Evolutionary conservation across 2,329 filamentous ascomycete genomes (phyloP), one percentile per base, ranked within the genome.

Genomic region (Fusarium nisikadoi): DNA sequence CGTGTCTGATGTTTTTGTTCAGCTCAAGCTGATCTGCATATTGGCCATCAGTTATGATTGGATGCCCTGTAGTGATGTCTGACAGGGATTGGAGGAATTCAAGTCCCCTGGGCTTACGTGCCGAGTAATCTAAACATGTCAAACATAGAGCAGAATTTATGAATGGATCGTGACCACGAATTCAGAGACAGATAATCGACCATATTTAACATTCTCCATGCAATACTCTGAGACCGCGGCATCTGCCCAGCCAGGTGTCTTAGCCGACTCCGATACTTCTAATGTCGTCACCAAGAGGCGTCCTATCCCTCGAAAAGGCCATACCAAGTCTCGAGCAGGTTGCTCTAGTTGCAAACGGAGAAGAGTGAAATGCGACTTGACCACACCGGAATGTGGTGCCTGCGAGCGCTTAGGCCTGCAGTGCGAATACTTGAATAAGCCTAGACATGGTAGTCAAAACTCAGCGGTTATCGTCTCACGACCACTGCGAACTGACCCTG

Each of bases 361-460:
- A 19, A 86, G 84, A 70, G 84, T 87, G 60, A 87, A 87, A 76
- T 85, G 84, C 68, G 77, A 79, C 35, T 80, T 84, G 62, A 71
- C 57, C 3, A 65, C 65, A 19, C 82, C 83, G 23, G 74, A 79
- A 25, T 84, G 83, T 65, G 71, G 74, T 27, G 74, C 79, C 45
- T 84, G 83, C 70, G 62, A 50, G 14, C 77, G 81, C n/a, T 68
- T 84, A 14, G 80, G 80, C 12, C 70, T 84, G 10, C 56, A 67
- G 8, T 84, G 83, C 70, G 72, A 80, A 55, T 84, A 82, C 43
- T 70, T 65, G 6, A 71, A 70, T 17, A 63, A 54, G 14, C n/a
- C 29, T 14, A 66, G 49, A 6, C 41, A 23, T 23, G 29, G 39
- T 29, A 13, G 14, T 20, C 42, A 49, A 41, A 47, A 5, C 29